phyloP scores from a whole-genome alignment of 305 asterid genomes.

The Withania somnifera region DNA sequence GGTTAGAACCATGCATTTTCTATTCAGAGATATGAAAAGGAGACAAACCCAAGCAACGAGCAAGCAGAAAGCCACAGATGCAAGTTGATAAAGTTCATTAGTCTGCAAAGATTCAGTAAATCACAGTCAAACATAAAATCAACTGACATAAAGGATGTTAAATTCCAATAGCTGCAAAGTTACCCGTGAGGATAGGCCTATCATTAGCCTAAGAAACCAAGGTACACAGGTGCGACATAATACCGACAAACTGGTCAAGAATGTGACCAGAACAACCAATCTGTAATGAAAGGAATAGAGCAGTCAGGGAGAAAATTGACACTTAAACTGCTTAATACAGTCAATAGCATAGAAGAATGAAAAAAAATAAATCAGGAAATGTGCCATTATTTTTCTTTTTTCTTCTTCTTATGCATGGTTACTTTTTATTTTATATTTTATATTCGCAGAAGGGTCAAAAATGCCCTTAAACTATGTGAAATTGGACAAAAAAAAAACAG shows the following conservation, averaged over 20 bases:
- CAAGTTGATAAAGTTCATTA: conserved; percentile 74
- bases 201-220: conserved; percentile 74
- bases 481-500: no score
- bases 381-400: not conserved
- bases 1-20: not conserved
- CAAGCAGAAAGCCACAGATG: conserved; percentile 75
- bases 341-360: not conserved
- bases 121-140: conserved; percentile 6
- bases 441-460: no score
- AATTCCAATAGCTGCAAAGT: conserved; percentile 13
- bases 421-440: no score
- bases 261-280: conserved; percentile 42
- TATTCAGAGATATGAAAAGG: conserved; percentile 14
- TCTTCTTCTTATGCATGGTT: no score
- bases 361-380: not conserved
- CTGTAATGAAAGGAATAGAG: conserved; percentile 17
- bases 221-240: conserved; percentile 59
- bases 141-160: not conserved
- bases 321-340: not conserved
- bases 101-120: conserved; percentile 44
- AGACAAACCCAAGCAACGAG: conserved; percentile 79
- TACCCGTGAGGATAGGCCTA: conserved; percentile 74
- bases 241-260: conserved; percentile 46
- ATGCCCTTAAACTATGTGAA: no score
- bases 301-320: not conserved